Percentiles rank a stretch among this genome's conserved stretches.
These are phyloP conservation scores for Kodamaea anthophila DNA, from an alignment of 1,139 yeast genomes.

Conservation along the genomic window DNA sequence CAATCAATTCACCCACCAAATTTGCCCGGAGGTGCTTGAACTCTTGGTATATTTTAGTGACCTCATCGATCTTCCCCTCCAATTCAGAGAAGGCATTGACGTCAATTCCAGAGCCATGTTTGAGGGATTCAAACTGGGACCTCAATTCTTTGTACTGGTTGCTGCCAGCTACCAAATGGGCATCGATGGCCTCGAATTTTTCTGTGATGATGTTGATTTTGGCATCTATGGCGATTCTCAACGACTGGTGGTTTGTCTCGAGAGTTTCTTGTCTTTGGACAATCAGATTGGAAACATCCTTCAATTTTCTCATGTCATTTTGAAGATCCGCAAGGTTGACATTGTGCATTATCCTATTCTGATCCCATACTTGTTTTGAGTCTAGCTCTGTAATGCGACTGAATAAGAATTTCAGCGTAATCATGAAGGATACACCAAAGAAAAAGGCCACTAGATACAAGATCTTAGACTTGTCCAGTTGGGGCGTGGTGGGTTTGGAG, in stretches of 20 bases:
- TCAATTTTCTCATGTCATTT: no score
- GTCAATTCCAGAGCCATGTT: slow-evolving; percentile 5
- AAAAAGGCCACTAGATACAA: no score
- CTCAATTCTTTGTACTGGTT: slow-evolving; percentile 11
- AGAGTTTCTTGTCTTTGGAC: slow-evolving; percentile 14
- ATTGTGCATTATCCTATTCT: no score
- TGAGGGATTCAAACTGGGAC: slow-evolving; percentile 8
- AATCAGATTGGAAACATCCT: slow-evolving; percentile 1
- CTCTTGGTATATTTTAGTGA: slow-evolving; percentile 14
- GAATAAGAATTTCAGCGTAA: no score
- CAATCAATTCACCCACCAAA: slow-evolving; percentile 18
- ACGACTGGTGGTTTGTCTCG: slow-evolving; percentile 5
- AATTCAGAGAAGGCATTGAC: slow-evolving; percentile 17
- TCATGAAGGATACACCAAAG: no score
- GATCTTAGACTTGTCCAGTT: no score
- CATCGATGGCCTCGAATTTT: slow-evolving; percentile 14
- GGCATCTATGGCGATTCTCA: slow-evolving; percentile 1
- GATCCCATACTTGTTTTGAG: no score
- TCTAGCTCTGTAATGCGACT: no score
- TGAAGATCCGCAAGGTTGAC: no score
- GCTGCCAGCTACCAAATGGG: slow-evolving; percentile 7
- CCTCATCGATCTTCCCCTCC: slow-evolving; percentile 14
- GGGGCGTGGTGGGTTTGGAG: no score
- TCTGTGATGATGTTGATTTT: slow-evolving; percentile 16
- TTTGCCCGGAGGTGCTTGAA: slow-evolving; percentile 17